A percentile compares a stretch with the other conserved stretches of the same genome.
Evolutionary conservation across 441 rosid genomes (phyloP).

Genomic region (Eutrema salsugineum): DNA sequence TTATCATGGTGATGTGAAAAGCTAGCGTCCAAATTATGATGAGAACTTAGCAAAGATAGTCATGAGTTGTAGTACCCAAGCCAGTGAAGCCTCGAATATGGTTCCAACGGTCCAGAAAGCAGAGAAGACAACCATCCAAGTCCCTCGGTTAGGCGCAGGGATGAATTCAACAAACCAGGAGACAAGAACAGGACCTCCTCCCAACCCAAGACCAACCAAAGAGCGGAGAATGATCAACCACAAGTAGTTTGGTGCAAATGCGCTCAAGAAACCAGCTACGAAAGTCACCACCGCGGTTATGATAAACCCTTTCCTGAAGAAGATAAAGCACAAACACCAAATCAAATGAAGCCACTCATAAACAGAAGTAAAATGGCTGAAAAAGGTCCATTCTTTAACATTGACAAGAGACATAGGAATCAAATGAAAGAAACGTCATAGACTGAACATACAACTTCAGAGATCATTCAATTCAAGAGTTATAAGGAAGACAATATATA

Average conservation of each 20-base stretch:
- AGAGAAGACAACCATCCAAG: conserved; percentile 89
- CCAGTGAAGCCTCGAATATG: conserved; percentile 74
- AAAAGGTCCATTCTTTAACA: not conserved
- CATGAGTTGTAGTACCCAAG: conserved; percentile 69
- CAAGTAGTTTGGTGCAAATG: conserved; percentile 67
- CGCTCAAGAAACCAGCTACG: conserved; percentile 75
- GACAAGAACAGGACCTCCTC: conserved; percentile 94
- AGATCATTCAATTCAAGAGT: not conserved
- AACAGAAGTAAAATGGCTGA: not conserved
- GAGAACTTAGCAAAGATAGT: not conserved
- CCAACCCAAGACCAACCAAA: conserved; percentile 89
- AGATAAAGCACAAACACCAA: conserved; percentile 14
- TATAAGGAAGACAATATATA: not conserved
- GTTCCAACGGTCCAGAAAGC: conserved; percentile 90
- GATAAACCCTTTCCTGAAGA: conserved; percentile 83
- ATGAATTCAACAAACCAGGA: conserved; percentile 96
- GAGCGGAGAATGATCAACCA: conserved; percentile 57
- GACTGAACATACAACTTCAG: not conserved
- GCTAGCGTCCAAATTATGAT: not conserved
- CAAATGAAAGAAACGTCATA: conserved; percentile 1
- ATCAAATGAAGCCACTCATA: conserved; percentile 3
- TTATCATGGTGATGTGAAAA: not conserved
- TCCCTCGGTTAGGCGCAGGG: conserved; percentile 88
- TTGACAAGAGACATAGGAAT: conserved; percentile 8
- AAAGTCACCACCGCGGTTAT: conserved; percentile 74